Percentiles rank a stretch among this genome's conserved stretches.
phyloP scores from a whole-genome alignment of 352 stramenopile species.

The Pythium folliculosum region DNA sequence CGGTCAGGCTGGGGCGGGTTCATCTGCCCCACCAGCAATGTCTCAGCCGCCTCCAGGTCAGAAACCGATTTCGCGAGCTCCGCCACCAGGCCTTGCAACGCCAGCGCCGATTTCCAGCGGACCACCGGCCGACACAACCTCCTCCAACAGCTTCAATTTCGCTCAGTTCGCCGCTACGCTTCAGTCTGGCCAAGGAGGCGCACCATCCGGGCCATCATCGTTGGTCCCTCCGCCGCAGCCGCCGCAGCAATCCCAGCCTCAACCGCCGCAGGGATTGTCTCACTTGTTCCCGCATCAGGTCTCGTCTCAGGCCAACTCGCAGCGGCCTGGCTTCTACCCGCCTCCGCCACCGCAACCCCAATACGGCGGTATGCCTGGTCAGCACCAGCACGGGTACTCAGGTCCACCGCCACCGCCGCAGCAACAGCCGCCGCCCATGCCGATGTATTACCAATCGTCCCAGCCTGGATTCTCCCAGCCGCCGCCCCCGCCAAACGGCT shows the following conservation, averaged over 20 bases:
- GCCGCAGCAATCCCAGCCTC: neutral
- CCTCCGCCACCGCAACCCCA: slow-evolving; percentile 17
- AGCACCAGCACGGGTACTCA: slow-evolving; percentile 18
- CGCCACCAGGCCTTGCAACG: slow-evolving; percentile 16
- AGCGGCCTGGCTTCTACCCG: slow-evolving; percentile 13
- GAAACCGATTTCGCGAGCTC: neutral
- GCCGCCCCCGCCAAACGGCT: slow-evolving; percentile 1
- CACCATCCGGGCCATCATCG: neutral
- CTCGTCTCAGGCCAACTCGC: neutral
- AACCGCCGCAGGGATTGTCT: slow-evolving; percentile 14
- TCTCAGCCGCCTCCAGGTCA: neutral
- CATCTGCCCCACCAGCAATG: neutral
- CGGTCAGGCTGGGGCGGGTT: neutral
- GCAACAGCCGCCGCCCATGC: slow-evolving; percentile 10
- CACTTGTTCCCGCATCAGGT: slow-evolving; percentile 28
- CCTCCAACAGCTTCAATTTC: slow-evolving; percentile 30
- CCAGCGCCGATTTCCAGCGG: neutral
- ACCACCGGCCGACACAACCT: neutral
- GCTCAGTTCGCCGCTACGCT: slow-evolving; percentile 27
- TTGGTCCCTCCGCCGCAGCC: slow-evolving; percentile 5
- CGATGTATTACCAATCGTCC: slow-evolving; percentile 18
- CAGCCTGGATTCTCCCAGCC: slow-evolving; percentile 17
- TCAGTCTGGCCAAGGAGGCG: slow-evolving; percentile 3
- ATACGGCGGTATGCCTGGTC: slow-evolving; percentile 15
- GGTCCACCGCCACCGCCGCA: slow-evolving; percentile 15